phyloP scores from a whole-genome alignment of 345 rosid genomes.

The Boechera divaricarpa region DNA sequence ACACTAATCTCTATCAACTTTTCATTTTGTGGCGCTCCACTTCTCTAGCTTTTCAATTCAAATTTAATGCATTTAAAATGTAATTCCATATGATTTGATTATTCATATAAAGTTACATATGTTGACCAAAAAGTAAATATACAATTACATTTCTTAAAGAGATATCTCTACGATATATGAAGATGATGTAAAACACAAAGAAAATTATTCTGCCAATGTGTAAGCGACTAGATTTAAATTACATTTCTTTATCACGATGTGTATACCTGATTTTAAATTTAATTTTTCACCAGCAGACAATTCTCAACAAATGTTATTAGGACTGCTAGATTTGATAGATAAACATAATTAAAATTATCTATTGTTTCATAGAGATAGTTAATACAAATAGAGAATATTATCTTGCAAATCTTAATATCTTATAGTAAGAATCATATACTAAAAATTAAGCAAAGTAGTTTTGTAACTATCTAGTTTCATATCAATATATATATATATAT shows the following conservation, averaged over 20 bases:
- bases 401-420: constrained; percentile 18
- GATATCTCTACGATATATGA: background rate
- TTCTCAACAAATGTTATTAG: background rate
- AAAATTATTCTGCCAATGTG: background rate
- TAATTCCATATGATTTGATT: background rate
- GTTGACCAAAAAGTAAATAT: background rate
- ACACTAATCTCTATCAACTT: background rate
- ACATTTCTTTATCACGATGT: background rate
- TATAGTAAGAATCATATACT: background rate
- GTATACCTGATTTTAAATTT: background rate
- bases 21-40: constrained; percentile 43
- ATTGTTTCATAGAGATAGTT: background rate
- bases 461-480: background rate
- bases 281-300: background rate
- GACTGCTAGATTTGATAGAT: background rate
- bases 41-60: constrained; percentile 24
- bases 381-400: constrained; percentile 7
- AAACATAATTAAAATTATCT: background rate
- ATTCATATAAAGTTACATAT: background rate
- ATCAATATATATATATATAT: too few relatives aligned
- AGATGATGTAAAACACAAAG: background rate
- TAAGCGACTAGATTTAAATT: background rate
- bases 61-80: constrained; percentile 17
- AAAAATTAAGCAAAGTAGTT: background rate
- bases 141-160: background rate